Conservation (phyloP, 2,329 filamentous ascomycete species). For the Colletotrichum sojae region DNA sequence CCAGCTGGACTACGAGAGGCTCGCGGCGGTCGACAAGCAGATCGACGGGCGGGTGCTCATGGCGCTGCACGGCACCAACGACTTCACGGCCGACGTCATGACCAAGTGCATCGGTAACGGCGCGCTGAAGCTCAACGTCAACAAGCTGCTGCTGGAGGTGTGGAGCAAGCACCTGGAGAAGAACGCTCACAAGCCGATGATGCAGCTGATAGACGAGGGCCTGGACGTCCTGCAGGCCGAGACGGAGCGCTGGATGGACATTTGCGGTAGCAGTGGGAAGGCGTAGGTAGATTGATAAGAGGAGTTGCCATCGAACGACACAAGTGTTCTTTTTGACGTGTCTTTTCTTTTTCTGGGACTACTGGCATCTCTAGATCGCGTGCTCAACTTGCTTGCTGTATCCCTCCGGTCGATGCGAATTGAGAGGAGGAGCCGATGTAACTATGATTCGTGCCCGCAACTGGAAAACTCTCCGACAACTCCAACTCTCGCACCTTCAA, state of each 20-base stretch:
- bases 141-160: constrained; percentile 24
- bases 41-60: constrained; percentile 28
- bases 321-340: background rate
- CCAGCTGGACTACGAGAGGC: constrained; percentile 70
- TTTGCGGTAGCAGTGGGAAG: constrained; percentile 44
- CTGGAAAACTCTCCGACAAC: no score
- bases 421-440: no score
- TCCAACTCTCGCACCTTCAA: no score
- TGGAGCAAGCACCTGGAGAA: constrained; percentile 37
- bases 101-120: constrained; percentile 37
- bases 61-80: constrained; percentile 44
- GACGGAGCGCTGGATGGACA: constrained; percentile 45
- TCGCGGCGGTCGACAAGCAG: constrained; percentile 55
- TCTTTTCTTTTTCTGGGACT: no score
- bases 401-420: no score
- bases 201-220: constrained; percentile 44
- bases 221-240: constrained; percentile 42
- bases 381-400: no score
- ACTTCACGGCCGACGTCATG: constrained; percentile 42
- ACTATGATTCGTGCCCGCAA: no score
- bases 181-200: constrained; percentile 41
- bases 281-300: constrained; percentile 11
- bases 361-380: no score
- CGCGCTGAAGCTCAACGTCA: constrained; percentile 42
- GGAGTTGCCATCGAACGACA: no score